Percentiles rank a stretch among this genome's conserved stretches.
Conservation (phyloP, 2,329 filamentous ascomycete species). For the Aspergillus fructus region DNA sequence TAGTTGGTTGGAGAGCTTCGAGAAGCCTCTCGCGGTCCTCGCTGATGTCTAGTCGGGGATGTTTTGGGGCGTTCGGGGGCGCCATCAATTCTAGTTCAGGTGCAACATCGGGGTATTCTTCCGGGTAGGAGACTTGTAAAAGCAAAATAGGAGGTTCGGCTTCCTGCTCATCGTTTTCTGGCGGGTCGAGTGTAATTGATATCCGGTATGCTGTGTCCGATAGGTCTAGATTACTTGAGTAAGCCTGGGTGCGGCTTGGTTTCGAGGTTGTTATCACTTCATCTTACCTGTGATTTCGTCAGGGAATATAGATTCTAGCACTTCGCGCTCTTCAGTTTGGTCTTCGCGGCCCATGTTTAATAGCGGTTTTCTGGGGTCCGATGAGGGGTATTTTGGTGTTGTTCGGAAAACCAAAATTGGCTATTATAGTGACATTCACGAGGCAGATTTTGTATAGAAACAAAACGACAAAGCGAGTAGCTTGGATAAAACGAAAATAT, state of each 20-base stretch:
- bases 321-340: constrained; percentile 92
- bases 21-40: constrained; percentile 77
- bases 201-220: constrained; percentile 88
- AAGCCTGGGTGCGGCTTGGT: neutral
- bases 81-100: constrained; percentile 78
- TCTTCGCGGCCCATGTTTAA: constrained; percentile 68
- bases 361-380: constrained; percentile 16
- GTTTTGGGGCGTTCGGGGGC: constrained; percentile 66
- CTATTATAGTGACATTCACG: neutral
- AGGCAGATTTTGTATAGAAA: neutral
- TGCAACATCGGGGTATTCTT: constrained; percentile 82
- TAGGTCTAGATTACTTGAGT: constrained; percentile 61
- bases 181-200: constrained; percentile 78
- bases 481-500: neutral
- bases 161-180: constrained; percentile 62
- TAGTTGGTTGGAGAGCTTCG: constrained; percentile 66
- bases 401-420: neutral
- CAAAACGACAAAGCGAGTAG: neutral
- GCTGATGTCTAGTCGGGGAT: constrained; percentile 74
- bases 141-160: constrained; percentile 68
- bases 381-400: constrained; percentile 28
- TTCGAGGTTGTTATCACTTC: neutral
- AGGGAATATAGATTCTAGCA: constrained; percentile 96
- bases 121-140: constrained; percentile 85
- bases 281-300: constrained; percentile 86